Conservation (phyloP, 2,329 filamentous ascomycete genomes). For the Alternaria tenuissima region DNA sequence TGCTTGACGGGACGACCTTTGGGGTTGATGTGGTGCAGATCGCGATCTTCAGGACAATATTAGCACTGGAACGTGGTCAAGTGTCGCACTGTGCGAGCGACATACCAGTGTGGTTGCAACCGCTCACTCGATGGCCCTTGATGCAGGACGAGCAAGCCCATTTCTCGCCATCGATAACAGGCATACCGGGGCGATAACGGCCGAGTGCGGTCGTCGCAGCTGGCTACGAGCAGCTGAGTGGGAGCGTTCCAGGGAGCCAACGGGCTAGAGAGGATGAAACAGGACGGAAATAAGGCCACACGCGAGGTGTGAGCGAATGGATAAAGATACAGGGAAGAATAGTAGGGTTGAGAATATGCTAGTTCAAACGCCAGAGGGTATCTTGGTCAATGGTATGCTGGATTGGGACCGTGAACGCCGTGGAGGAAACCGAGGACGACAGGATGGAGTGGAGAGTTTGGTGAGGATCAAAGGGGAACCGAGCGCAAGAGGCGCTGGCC, state of each 20-base stretch:
- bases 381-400: constrained; percentile 45
- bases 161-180: constrained; percentile 81
- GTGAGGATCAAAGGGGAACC: constrained; percentile 40
- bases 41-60: constrained; percentile 71
- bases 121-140: constrained; percentile 97
- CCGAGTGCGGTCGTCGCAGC: constrained; percentile 47
- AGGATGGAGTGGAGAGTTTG: constrained; percentile 28
- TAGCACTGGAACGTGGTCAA: constrained; percentile 22
- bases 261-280: constrained; percentile 20
- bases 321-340: constrained; percentile 33
- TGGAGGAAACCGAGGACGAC: constrained; percentile 43
- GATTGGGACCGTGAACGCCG: constrained; percentile 50
- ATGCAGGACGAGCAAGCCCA: constrained; percentile 98
- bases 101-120: constrained; percentile 92
- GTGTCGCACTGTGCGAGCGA: constrained; percentile 21
- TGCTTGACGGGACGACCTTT: constrained; percentile 97
- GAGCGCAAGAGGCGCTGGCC: constrained; percentile 54
- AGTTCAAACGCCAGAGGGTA: constrained; percentile 46
- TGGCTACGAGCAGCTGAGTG: constrained; percentile 35
- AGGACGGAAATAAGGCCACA: constrained; percentile 27
- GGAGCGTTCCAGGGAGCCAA: constrained; percentile 20
- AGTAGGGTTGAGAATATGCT: constrained; percentile 25
- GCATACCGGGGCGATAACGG: constrained; percentile 46
- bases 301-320: constrained; percentile 20
- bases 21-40: constrained; percentile 93